A percentile compares a stretch with the other conserved stretches of the same genome.
Conservation (phyloP, 2,329 filamentous ascomycete species). For the Aquanectria penicillioides region DNA sequence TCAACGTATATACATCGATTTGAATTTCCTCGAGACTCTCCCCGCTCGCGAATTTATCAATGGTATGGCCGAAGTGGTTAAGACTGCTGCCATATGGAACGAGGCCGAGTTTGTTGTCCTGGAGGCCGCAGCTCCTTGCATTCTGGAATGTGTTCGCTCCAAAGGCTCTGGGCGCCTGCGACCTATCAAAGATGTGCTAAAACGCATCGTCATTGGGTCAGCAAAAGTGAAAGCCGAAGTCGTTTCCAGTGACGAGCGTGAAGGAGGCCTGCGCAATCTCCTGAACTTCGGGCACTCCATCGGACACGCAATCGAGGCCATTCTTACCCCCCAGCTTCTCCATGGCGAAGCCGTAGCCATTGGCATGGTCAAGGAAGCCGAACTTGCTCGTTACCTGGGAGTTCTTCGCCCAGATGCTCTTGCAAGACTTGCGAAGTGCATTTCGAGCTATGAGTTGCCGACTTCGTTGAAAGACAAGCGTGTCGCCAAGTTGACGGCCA, state of each 20-base stretch:
- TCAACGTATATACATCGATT: constrained; percentile 90
- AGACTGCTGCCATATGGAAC: constrained; percentile 97
- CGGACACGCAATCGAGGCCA: constrained; percentile 94
- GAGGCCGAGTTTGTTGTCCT: constrained; percentile 86
- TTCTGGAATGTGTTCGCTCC: constrained; percentile 63
- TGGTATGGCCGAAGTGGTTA: constrained; percentile 98
- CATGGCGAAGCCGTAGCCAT: constrained; percentile 97
- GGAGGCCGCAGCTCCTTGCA: constrained; percentile 81
- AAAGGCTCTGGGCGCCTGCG: constrained; percentile 67
- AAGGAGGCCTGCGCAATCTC: constrained; percentile 92
- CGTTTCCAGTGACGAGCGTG: constrained; percentile 92
- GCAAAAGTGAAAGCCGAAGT: constrained; percentile 95
- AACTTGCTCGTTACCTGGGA: constrained; percentile 89
- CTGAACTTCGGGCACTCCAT: constrained; percentile 99
- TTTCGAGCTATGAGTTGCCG: constrained; percentile 91
- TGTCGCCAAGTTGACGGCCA: constrained; percentile 83
- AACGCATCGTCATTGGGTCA: constrained; percentile 86
- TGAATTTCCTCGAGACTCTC: constrained; percentile 89
- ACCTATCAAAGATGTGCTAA: constrained; percentile 75
- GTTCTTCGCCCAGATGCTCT: constrained; percentile 87
- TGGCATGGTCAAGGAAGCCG: constrained; percentile 98
- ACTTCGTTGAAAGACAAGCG: constrained; percentile 86
- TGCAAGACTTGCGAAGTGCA: constrained; percentile 89
- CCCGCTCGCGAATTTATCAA: constrained; percentile 95
- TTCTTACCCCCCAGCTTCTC: constrained; percentile 92